Evolutionary conservation across 164 flowering plant genomes (phyloP), one percentile per base, ranked within the genome.

Genomic region (Kalanchoe fedtschenkoi): DNA sequence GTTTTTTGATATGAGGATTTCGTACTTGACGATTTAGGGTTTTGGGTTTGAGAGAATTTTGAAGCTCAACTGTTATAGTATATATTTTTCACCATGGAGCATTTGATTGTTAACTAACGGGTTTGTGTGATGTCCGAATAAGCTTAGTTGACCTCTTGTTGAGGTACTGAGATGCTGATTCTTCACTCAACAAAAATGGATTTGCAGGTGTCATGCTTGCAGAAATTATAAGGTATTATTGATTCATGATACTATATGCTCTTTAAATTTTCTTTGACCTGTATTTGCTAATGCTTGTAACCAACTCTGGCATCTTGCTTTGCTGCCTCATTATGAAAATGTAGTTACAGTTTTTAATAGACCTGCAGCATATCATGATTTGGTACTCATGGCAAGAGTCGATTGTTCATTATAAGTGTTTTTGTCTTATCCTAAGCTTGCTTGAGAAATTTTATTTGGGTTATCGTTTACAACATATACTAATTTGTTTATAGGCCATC

Each of bases 121-220:
- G n/a, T 3, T 37, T n/a, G n/a, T n/a, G n/a, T n/a, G n/a, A n/a
- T n/a, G n/a, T n/a, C n/a, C n/a, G n/a, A 51, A 2, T 51, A 4
- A 22, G 29, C 14, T 19, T n/a, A n/a, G n/a, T n/a, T n/a, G n/a
- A n/a, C n/a, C n/a, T n/a, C n/a, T n/a, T n/a, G n/a, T n/a, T 28
- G 14, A 22, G 24, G 14, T 51, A 22, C 56, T 21, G 24, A 19
- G 56, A 28, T 21, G 3, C 13, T 33, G 55, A 42, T 1, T 11
- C 24, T 19, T 57, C 55, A 1, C 29, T 1, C 63, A 6, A 22
- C 64, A 35, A 41, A 32, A 8, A 66, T 71, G 65, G 3, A 65
- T 47, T 80, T 72, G 65, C 82, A 93, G 97, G 99, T 88, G 99
- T 64, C 97, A 95, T 61, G 99, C 99, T 61, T 93, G 99, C 77